Base-by-base conservation (phyloP, 306 rosid genomes). In the Trifolium repens region DNA sequence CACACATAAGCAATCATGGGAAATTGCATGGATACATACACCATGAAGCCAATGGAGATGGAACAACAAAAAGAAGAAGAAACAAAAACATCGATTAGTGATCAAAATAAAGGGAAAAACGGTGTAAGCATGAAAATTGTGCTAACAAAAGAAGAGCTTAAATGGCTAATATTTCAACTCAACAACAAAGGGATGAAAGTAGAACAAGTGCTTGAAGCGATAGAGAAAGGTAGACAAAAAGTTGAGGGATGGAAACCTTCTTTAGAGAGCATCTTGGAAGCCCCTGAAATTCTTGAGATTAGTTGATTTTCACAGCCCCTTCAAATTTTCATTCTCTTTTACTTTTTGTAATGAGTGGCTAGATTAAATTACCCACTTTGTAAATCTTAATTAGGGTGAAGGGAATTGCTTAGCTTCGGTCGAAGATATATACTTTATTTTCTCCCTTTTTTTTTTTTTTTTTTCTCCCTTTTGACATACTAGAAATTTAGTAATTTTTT, bases 241-340 rank as follows among this genome's bases (percentile, higher is more conserved):
- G 60, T 32, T 54, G 69, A 54, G n/a, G 84, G 71, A 3, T 94
- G 98, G 98, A 94, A 87, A 81, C 98, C 98, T 85, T 90, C 94
- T 79, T 70, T 94, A 17, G 97, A 90, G 52, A 87, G 90, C 35
- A 87, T 94, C 66, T 50, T 86, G 74, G 98, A 93, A 63, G 86
- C 84, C 62, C 93, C 97, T 59, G 97, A 93, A 80, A 11, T 84
- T 10, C 73, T 61, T 63, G 88, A 87, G 27, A 85, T 90, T 80
- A 75, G 79, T 22, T 80, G 74, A 67, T 14, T 22, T 67, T 42
- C 12, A 10, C 32, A 65, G 55, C 24, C 35, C 19, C 57, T 16
- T 24, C 73, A 74, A 74, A 47, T 55, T 59, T 59, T 59, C 17
- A 30, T 13, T 13, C 64, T 57, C 16, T 13, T 13, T 1, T 30